Base-by-base conservation (phyloP, 768 basidiomycete species). In the Phanerodontia chrysosporium region DNA sequence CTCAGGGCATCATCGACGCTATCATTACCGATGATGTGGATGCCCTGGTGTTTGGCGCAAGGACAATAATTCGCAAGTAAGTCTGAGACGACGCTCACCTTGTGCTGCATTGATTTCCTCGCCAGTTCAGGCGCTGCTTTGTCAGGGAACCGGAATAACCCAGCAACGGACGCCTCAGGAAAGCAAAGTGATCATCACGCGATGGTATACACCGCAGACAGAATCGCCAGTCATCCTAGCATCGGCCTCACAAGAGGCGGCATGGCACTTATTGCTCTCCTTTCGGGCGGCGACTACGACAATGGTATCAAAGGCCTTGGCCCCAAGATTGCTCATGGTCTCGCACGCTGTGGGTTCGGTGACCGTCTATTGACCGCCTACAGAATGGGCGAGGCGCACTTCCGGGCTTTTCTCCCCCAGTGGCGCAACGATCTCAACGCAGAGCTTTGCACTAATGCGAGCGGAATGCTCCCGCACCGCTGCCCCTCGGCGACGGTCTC, bases 1-100 rank as follows among this genome's bases (percentile, higher is more conserved):
- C 60, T 1, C 51, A 59, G 27, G 75, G 74, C 8, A 57, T 69
- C 51, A 75, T 83, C 21, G 80, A 82, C 61, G 74, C 75, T 0
- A 70, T 82, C 13, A 59, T 82, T 29, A 79, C 80, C 1, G 79
- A 81, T 60, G 80, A 81, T 67, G 75, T 72, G 3, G 80, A 82
- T 64, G 71, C 77, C 0, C 63, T 83, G 5, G 53, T 82, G 0
- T 83, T 82, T 58, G 80, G 81, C 13, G 79, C 77, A 0, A 69
- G 65, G 2, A 72, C 63, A 32, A 62, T 81, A 10, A 70, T 81
- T 35, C 60, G 75, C 57, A 78, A 76, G 79, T 79, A 55, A 58
- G 75, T 61, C n/a, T 25, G 29, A n/a, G 9, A 18, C 35, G 36
- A 39, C 46, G 8, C 22, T 21, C 32, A 18, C 27, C n/a, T 42